phyloP scores from a whole-genome alignment of 225 moss, liverwort and hornwort genomes.

The Marchantia polymorpha region DNA sequence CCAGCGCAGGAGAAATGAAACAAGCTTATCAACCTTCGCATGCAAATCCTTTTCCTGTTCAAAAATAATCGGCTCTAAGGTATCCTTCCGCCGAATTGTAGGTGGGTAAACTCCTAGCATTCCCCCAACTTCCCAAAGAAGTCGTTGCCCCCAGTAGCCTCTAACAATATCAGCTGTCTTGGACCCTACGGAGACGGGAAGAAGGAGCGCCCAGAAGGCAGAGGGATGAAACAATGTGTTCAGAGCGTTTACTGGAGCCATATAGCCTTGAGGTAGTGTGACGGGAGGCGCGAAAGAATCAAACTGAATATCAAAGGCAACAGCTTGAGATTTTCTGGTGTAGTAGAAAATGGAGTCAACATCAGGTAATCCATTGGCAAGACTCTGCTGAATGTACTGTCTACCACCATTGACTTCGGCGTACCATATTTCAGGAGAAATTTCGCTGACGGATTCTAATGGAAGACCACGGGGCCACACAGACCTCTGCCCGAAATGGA shows the following conservation, averaged over 20 bases:
- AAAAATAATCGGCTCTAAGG: slow-evolving; percentile 43
- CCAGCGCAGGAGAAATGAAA: slow-evolving; percentile 64
- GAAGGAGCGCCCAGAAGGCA: slow-evolving; percentile 78
- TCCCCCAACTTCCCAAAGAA: slow-evolving; percentile 90
- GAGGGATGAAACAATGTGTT: slow-evolving; percentile 82
- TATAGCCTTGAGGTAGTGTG: slow-evolving; percentile 69
- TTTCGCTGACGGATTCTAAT: slow-evolving; percentile 66
- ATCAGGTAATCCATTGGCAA: slow-evolving; percentile 90
- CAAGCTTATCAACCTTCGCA: slow-evolving; percentile 51
- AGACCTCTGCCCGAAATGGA: slow-evolving; percentile 90
- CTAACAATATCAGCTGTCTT: slow-evolving; percentile 82
- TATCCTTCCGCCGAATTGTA: slow-evolving; percentile 50
- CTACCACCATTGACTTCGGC: slow-evolving; percentile 65
- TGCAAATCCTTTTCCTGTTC: slow-evolving; percentile 82
- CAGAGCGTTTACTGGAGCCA: slow-evolving; percentile 80
- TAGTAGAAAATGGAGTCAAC: slow-evolving; percentile 95
- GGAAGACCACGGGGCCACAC: slow-evolving; percentile 91
- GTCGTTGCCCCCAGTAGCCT: slow-evolving; percentile 84
- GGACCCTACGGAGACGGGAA: slow-evolving; percentile 74
- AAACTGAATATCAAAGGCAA: slow-evolving; percentile 59
- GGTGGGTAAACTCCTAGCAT: slow-evolving; percentile 75
- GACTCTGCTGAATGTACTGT: slow-evolving; percentile 87
- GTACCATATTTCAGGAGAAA: slow-evolving; percentile 69
- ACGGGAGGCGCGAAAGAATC: slow-evolving; percentile 72
- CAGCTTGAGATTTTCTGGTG: slow-evolving; percentile 63